Evolutionary conservation across 169 alveolate species (phyloP).

Genomic region (Plasmodium falciparum): DNA sequence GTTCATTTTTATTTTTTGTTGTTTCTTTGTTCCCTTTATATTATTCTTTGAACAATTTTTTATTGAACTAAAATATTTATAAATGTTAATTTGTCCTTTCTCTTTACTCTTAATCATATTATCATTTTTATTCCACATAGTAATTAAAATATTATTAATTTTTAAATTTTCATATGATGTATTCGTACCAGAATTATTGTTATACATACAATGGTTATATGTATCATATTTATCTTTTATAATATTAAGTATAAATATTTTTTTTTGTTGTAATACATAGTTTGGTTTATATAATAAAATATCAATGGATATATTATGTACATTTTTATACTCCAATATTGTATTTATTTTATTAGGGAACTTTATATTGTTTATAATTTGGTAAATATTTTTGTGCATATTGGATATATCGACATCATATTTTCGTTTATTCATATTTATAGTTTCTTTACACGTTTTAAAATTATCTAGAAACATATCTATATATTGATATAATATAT

Average conservation of each 20-base stretch:
- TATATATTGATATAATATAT: constrained; percentile 25
- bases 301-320: constrained; percentile 46
- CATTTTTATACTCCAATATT: constrained; percentile 50
- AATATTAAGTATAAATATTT: no score
- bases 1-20: no score
- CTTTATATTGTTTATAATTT: constrained; percentile 12
- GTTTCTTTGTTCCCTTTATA: no score
- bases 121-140: no score
- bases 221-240: background rate
- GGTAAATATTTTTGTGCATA: constrained; percentile 55
- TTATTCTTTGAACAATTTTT: no score
- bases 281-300: constrained; percentile 30
- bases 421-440: constrained; percentile 67
- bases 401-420: constrained; percentile 40
- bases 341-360: constrained; percentile 1
- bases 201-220: background rate
- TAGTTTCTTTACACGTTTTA: constrained; percentile 14
- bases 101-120: no score
- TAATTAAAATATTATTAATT: no score
- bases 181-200: no score
- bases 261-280: background rate
- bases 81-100: no score
- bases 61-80: no score
- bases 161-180: no score
- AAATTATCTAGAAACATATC: constrained; percentile 10